Conservation (phyloP, 108 stramenopile species). For the Conticribra guillardii region DNA sequence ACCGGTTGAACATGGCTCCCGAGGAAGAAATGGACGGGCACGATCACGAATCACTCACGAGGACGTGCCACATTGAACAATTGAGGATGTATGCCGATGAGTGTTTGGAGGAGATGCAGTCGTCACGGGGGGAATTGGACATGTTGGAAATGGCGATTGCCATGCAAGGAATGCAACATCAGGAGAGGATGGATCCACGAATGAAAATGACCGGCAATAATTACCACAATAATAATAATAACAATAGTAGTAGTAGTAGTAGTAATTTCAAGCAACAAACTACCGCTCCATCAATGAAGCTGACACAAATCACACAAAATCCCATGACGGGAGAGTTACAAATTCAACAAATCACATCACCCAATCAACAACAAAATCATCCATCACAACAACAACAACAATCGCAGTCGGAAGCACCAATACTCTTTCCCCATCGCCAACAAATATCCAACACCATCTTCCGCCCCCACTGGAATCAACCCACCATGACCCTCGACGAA, state of each 20-base stretch:
- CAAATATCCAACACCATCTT: constrained; percentile 87
- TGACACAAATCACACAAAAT: constrained; percentile 85
- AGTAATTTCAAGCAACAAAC: too few species aligned
- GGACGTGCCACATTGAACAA: constrained; percentile 55
- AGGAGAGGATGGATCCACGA: constrained; percentile 7
- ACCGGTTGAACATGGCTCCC: constrained; percentile 48
- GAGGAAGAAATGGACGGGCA: constrained; percentile 76
- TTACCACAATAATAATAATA: background rate
- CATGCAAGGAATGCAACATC: constrained; percentile 26
- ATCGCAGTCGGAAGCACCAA: too few species aligned
- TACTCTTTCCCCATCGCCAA: constrained; percentile 58
- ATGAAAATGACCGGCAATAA: background rate
- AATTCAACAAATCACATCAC: constrained; percentile 79
- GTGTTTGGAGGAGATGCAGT: constrained; percentile 71
- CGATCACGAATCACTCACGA: constrained; percentile 71
- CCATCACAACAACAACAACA: background rate
- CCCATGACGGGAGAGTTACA: constrained; percentile 66
- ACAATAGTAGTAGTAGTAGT: background rate
- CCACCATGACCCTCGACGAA: constrained; percentile 95
- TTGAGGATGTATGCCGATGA: constrained; percentile 54
- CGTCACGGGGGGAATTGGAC: constrained; percentile 59
- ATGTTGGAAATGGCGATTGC: constrained; percentile 72
- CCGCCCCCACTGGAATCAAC: constrained; percentile 92
- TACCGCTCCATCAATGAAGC: constrained; percentile 53
- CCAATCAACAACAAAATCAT: constrained; percentile 22